These are phyloP conservation scores for Bolboschoenoplectus hybrid DNA, from an alignment of 202 grass and related monocot species.

Conservation along the genomic window DNA sequence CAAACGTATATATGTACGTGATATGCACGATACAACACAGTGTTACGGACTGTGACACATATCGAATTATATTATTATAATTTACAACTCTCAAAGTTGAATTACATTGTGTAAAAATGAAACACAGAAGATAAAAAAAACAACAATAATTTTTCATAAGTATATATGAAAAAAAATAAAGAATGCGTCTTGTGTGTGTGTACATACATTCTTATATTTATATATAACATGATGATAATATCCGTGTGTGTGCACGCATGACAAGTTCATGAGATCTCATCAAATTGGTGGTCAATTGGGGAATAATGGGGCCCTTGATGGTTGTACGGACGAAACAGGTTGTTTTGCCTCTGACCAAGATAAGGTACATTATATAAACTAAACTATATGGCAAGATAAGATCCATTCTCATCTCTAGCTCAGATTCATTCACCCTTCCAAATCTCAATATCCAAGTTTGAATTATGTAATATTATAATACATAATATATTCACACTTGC, in stretches of 20 bases:
- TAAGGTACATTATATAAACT: too few species aligned
- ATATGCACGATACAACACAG: too few species aligned
- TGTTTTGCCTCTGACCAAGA: constrained; percentile 1
- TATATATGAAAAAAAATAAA: not conserved
- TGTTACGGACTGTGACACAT: too few species aligned
- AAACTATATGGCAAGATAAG: not conserved
- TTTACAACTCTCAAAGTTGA: too few species aligned
- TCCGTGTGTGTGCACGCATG: not conserved
- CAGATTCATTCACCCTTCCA: constrained; percentile 3
- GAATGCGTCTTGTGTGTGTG: not conserved
- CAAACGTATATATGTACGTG: too few species aligned
- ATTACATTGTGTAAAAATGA: too few species aligned
- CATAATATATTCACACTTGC: not conserved
- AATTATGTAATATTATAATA: not conserved
- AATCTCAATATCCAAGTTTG: not conserved
- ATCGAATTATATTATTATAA: too few species aligned
- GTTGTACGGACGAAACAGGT: constrained; percentile 27
- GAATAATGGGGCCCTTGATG: not conserved
- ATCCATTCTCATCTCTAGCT: not conserved
- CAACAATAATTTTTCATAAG: too few species aligned
- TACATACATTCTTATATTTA: too few species aligned
- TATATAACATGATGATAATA: not conserved
- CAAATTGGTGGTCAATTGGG: constrained; percentile 6
- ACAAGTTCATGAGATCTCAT: constrained; percentile 11
- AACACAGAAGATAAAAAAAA: too few species aligned